Base-by-base conservation (phyloP, 495 filamentous ascomycete species). In the Chaetomidium leptoderma region DNA sequence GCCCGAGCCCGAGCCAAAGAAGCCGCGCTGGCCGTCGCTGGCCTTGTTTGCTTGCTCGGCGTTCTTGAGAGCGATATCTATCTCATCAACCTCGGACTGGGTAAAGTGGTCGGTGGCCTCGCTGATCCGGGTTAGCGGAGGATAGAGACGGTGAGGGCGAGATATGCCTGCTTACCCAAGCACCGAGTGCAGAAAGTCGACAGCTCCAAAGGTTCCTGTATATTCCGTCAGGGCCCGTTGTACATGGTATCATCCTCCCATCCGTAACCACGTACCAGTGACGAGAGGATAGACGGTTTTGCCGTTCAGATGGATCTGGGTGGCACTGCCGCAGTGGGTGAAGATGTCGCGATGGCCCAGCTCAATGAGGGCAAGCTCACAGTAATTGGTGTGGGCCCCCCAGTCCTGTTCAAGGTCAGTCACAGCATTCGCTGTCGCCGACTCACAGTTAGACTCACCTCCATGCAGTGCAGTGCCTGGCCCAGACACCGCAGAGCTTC, bases 171-270 rank as follows among this genome's bases (percentile, higher is more conserved):
- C 62, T 14, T 58, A 69, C 63, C 93, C 93, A 8, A 97, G 78
- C n/a, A 98, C 91, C 0, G 90, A 95, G 70, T 98, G 93, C 66
- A 97, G 79, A 71, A 98, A 98, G 63, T 97, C 93, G 23, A 97
- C 92, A 61, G 85, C 91, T 17, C 93, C 93, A 72, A 98, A 95
- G 3, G 79, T 81, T 9, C 74, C 71, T 64, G 27, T 1, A 36
- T n/a, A 23, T 7, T 17, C 6, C 10, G 17, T 61, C 24, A 55
- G 39, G 14, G 11, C 21, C 23, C 5, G 7, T 16, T 21, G 1
- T 1, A n/a, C 21, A 24, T 4, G 27, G 24, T 6, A n/a, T 14
- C 21, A 3, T 10, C 16, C n/a, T 6, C 45, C 27, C 1, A 35
- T n/a, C n/a, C n/a, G 11, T 11, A 0, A 2, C 9, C 9, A 56